Evolutionary conservation across 2,329 filamentous ascomycete genomes (phyloP).

Genomic region (Penicillium sp.): DNA sequence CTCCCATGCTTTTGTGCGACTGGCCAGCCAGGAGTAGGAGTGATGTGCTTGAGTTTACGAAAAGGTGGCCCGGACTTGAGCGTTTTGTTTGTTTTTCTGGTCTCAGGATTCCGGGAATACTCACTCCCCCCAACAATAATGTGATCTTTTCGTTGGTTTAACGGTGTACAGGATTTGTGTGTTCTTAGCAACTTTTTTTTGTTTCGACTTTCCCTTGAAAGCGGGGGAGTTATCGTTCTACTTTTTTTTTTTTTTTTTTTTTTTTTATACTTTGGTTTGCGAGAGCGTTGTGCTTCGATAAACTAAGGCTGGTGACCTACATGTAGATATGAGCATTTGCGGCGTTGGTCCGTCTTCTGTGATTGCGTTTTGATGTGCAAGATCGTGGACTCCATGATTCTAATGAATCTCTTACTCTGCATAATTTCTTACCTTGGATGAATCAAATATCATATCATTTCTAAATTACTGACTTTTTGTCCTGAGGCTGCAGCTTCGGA

Average conservation of each 20-base stretch:
- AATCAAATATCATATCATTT: constrained; percentile 3
- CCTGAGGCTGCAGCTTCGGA: neutral
- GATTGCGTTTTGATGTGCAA: constrained; percentile 22
- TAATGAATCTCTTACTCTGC: constrained; percentile 22
- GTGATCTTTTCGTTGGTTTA: constrained; percentile 11
- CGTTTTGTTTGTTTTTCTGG: constrained; percentile 17
- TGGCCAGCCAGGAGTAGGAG: constrained; percentile 23
- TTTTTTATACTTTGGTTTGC: constrained; percentile 23
- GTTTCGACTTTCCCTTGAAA: constrained; percentile 16
- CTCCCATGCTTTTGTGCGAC: constrained; percentile 17
- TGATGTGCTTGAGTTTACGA: constrained; percentile 24
- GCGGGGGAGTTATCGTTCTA: constrained; percentile 24
- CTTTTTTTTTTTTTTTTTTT: constrained; percentile 25
- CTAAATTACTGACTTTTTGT: neutral
- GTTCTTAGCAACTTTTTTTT: constrained; percentile 17
- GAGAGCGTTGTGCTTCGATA: constrained; percentile 32
- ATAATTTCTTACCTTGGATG: neutral
- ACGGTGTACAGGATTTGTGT: constrained; percentile 18
- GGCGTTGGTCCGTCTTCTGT: constrained; percentile 32
- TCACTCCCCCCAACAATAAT: constrained; percentile 13
- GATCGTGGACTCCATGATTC: constrained; percentile 21
- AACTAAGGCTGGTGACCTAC: constrained; percentile 34
- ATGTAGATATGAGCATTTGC: constrained; percentile 44
- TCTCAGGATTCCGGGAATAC: constrained; percentile 22
- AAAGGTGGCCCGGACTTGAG: constrained; percentile 29